These are phyloP conservation scores for Citrus cavaleriei DNA, from an alignment of 345 rosid species.

Conservation along the genomic window DNA sequence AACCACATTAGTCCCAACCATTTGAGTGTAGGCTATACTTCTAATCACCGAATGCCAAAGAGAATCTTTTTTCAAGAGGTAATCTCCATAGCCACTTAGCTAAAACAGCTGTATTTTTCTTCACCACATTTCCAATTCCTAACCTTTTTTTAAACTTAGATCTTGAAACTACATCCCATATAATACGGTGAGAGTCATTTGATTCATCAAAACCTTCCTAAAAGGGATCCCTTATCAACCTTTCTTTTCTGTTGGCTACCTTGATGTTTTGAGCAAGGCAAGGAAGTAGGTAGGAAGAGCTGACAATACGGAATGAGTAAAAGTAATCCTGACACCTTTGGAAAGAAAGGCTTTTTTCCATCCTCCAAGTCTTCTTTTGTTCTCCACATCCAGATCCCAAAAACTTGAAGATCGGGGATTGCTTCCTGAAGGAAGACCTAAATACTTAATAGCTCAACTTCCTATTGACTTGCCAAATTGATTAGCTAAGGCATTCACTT, in stretches of 20 bases:
- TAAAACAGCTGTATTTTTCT: too few relatives aligned
- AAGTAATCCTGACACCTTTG: background rate
- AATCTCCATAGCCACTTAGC: background rate
- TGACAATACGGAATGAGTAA: too few relatives aligned
- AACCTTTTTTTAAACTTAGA: too few relatives aligned
- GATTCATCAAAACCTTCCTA: background rate
- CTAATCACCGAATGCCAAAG: background rate
- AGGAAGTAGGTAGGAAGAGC: too few relatives aligned
- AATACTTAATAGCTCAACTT: background rate
- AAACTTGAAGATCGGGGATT: background rate
- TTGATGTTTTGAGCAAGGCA: background rate
- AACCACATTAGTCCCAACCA: too few relatives aligned
- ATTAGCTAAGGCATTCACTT: background rate
- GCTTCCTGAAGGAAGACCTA: background rate
- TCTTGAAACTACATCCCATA: too few relatives aligned
- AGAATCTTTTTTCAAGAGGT: background rate
- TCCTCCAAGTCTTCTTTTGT: background rate
- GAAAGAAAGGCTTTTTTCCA: background rate
- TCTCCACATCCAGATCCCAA: background rate
- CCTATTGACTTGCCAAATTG: background rate
- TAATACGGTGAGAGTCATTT: background rate
- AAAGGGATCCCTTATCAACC: background rate
- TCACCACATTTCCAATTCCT: too few relatives aligned
- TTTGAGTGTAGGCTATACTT: background rate
- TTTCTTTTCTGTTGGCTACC: background rate